Base-by-base conservation (phyloP, 345 rosid species). In the Odontarrhena argentea region DNA sequence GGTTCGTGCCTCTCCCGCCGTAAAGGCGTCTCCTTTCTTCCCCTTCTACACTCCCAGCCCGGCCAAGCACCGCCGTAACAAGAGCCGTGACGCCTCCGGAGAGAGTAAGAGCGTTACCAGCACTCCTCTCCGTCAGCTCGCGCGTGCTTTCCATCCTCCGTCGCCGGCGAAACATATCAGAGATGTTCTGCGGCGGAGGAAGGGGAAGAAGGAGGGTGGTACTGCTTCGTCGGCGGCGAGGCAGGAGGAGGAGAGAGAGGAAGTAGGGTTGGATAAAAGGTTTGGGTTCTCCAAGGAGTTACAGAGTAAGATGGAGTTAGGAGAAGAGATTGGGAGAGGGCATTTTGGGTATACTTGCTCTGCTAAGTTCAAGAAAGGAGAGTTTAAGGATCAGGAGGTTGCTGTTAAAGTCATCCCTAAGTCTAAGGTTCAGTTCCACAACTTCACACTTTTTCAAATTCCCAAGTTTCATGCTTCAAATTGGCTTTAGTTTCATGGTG, bases 311-410 rank as follows among this genome's bases (percentile, higher is more conserved):
- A 53, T 85, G 50, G 99, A 91, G 56, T 52, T 91, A 7, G 96
- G 93, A 28, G 89, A 84, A 32, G 99, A 91, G 71, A 91, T 91
- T 47, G 99, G 99, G 48, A 67, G 99, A 73, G 99, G 99, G 30
- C 99, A 95, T 85, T 91, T 87, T 76, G 99, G 99, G 56, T 91
- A 86, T 59, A 91, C 99, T 70, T 91, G 99, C 66, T 83, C 88
- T 68, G 99, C 96, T 13, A 87, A 63, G 80, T 91, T 82, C 77
- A 95, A 85, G 84, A 91, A 89, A 76, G 97, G 99, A 51, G 94
- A 85, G 64, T 77, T 78, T 47, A 89, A 91, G 67, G 97, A 89
- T 48, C 89, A 81, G 56, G 87, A 79, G 58, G 99, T 89, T 68
- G 99, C 97, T 58, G 91, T 95, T 45, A 95, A 95, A 80, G 86